Evolutionary conservation across 2,329 filamentous ascomycete genomes (phyloP), one percentile per base, ranked within the genome.

Genomic region (Aureobasidium subglaciale): DNA sequence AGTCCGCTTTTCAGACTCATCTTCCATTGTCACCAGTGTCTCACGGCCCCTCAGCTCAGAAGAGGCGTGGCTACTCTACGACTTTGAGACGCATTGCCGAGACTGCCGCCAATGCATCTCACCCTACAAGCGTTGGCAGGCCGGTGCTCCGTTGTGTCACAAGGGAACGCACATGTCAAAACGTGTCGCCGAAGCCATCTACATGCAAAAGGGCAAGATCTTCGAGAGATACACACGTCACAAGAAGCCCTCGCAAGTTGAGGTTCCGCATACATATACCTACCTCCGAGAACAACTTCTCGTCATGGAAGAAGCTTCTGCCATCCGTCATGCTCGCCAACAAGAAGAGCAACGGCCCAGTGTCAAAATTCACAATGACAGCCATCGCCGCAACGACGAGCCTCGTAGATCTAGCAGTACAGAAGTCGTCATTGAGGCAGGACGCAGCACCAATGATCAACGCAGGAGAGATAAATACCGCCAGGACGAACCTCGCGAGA

Each of bases 61-160:
- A 34, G 75, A 77, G 65, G 70, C 68, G 59, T 75, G 74, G 73
- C 70, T 71, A 2, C 63, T 74, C 55, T 75, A 75, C 66, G 65
- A 75, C 67, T 77, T 75, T 57, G 75, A 77, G 62, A 67, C 65
- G 57, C 75, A 78, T 64, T 73, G 73, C 32, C 68, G 69, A 48
- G 68, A 68, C 58, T 78, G 75, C 64, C 63, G 60, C 41, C 65
- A 68, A 57, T 78, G 75, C 70, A 64, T 67, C 61, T 65, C 74
- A 60, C 73, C 75, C 2, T 72, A 73, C 59, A 66, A 72, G 30
- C 71, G 72, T 56, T 68, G 72, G 67, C 67, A 65, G 35, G 59
- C 63, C 56, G 69, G 68, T 60, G 63, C 67, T 18, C 68, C 69
- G 57, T 71, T 78, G 16, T 78, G 75, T 61, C 67, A 71, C 16